Evolutionary conservation across 2,329 filamentous ascomycete species (phyloP), one percentile per base, ranked within the genome.

Genomic region (Arthrobotrys musiformis): DNA sequence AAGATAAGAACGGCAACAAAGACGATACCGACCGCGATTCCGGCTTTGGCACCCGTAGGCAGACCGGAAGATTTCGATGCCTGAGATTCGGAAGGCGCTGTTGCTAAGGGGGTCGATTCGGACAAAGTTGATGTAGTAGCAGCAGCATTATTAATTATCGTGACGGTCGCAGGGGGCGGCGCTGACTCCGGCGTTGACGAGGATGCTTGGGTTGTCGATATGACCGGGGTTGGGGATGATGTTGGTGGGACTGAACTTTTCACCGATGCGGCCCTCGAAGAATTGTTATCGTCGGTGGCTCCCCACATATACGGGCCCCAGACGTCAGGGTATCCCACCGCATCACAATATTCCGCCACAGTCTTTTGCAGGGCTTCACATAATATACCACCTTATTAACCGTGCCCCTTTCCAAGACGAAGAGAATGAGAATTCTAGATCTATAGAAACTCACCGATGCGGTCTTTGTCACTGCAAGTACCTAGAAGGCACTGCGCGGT

Each of bases 291-390:
- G 13, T 70, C 56, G 3, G 69, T 37, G 9, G 69, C 28, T 6
- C 58, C 69, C 69, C 69, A 72, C 37, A 72, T 44, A 19, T 66
- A 72, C 2, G 69, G 69, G 17, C 69, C 69, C 69, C 60, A 72
- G 26, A 72, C 69, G 30, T 72, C 50, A 15, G 69, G 60, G 40
- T 72, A 66, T 13, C 69, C 69, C 30, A 72, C 60, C 37, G 69
- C 60, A 30, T 66, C 30, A 19, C 69, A 72, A 40, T 72, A 72
- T 26, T 46, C 56, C 6, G 9, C 30, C 15, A 72, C 69, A 3
- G 60, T 5, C 7, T 72, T 61, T 60, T 72, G 69, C 22, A 72
- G 22, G 1, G 69, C 69, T 72, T 22, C 17, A 46, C 1, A 4
- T 3, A 24, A 13, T 9, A 48, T 24, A 8, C 40, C n/a, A 8